Evolutionary conservation across 1,284 basidiomycete genomes (phyloP), one percentile per base, ranked within the genome.

Genomic region (Porphyrellus sp.): DNA sequence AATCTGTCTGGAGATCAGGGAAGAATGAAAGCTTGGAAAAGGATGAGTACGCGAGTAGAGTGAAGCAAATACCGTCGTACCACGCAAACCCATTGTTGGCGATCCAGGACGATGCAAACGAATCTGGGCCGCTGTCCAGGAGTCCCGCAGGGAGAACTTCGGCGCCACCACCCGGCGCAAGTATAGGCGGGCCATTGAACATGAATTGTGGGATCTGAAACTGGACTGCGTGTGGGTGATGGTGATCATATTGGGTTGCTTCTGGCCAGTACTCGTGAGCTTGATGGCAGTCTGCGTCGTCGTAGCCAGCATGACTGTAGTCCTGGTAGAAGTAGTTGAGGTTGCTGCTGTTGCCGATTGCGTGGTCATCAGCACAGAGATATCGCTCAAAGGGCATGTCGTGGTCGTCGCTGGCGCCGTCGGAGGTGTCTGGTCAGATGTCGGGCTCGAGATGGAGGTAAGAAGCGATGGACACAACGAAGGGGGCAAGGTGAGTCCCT

Each of bases 111-210:
- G 74, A 74, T 49, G 67, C 62, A 38, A 70, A 56, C 13, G 69
- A 60, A 54, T 65, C 57, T 53, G 70, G 47, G 57, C 62, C 8
- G 20, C 35, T 62, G 35, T 66, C 68, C 35, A 78, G 67, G 49
- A 80, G 67, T 34, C 77, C 73, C 8, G 74, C 70, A 1, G 81
- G 78, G 16, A 87, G 62, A 11, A 85, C 80, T 65, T 89, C 86
- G 12, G 82, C 85, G 41, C 86, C 85, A 31, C 86, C 85, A n/a
- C 84, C 85, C 5, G 77, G 79, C 2, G 82, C 82, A 24, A 88
- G 74, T 8, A 78, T 76, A 13, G 83, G 81, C 0, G 77, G 72
- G 5, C 77, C 76, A 49, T 70, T 69, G 57, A 81, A 71, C 66
- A 88, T 77, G 63, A 84, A 88, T 18, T 77, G 72, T 7, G 86